A percentile compares a stretch with the other conserved stretches of the same genome.
Evolutionary conservation across 2,329 filamentous ascomycete genomes (phyloP).

Genomic region (Phaeosphaeriaceae sp.): DNA sequence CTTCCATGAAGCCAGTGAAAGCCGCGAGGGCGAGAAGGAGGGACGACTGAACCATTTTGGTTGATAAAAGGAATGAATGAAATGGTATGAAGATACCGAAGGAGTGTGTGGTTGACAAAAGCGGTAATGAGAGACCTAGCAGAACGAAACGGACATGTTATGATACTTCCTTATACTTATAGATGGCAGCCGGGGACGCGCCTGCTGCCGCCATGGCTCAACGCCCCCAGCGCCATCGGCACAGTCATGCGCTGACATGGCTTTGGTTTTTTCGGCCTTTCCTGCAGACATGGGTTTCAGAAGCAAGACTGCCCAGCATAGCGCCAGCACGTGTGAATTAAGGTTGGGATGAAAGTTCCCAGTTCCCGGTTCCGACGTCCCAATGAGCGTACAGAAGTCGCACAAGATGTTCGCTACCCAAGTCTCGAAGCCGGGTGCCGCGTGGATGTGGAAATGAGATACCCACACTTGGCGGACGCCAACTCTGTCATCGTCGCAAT

Average conservation of each 20-base stretch:
- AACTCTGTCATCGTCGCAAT: conserved; percentile 10
- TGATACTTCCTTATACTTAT: conserved; percentile 17
- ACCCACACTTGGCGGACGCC: conserved; percentile 7
- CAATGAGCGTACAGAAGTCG: conserved; percentile 9
- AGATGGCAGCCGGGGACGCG: conserved; percentile 5
- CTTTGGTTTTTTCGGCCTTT: conserved; percentile 12
- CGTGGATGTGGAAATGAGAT: conserved; percentile 26
- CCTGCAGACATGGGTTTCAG: conserved; percentile 15
- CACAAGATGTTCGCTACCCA: conserved; percentile 14
- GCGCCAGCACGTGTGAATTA: conserved; percentile 23
- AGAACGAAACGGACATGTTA: neutral
- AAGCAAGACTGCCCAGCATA: conserved; percentile 16
- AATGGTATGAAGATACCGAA: conserved; percentile 14
- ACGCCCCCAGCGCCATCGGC: conserved; percentile 11
- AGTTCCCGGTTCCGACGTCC: conserved; percentile 15
- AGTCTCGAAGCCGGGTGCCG: conserved; percentile 19
- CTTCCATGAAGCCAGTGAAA: conserved; percentile 34
- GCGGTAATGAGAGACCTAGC: conserved; percentile 17
- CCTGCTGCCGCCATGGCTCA: conserved; percentile 4
- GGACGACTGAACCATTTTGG: conserved; percentile 28
- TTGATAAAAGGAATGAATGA: conserved; percentile 15
- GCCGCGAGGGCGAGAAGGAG: conserved; percentile 38
- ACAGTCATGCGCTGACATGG: conserved; percentile 18
- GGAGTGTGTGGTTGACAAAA: conserved; percentile 19
- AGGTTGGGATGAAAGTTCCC: conserved; percentile 19